Percentiles rank a stretch among this genome's conserved stretches.
Evolutionary conservation across 1,284 basidiomycete species (phyloP).

Genomic region (Sanghuangporus weigelae): DNA sequence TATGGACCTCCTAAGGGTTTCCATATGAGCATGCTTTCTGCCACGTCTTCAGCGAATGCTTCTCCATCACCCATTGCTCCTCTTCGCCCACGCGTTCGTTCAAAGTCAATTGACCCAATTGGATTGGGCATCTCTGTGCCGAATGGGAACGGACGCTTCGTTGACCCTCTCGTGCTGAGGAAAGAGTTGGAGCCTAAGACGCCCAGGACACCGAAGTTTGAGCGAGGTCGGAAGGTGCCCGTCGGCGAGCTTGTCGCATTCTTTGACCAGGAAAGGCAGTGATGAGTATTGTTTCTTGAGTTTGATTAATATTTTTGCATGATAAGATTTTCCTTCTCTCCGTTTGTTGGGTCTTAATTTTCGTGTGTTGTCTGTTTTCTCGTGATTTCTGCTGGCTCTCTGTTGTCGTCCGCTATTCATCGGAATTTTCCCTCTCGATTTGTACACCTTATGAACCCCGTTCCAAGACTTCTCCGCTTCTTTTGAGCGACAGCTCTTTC

Average conservation of each 20-base stretch:
- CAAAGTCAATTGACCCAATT: slow-evolving; percentile 49
- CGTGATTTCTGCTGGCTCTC: background rate
- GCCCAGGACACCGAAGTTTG: slow-evolving; percentile 28
- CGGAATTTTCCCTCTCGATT: background rate
- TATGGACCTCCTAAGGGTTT: slow-evolving; percentile 31
- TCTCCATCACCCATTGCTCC: slow-evolving; percentile 34
- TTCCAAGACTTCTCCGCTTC: background rate
- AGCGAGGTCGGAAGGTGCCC: slow-evolving; percentile 56
- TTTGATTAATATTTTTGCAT: background rate
- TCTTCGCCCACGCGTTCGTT: slow-evolving; percentile 41
- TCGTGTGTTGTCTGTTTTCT: background rate
- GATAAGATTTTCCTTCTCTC: background rate
- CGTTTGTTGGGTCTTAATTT: background rate
- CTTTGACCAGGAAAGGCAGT: slow-evolving; percentile 63
- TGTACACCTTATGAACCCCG: background rate
- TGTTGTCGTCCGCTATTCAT: background rate
- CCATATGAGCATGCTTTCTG: slow-evolving; percentile 19
- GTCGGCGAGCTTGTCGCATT: slow-evolving; percentile 76
- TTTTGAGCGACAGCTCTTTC: background rate
- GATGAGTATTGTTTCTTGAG: slow-evolving; percentile 1
- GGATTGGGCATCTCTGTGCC: slow-evolving; percentile 26
- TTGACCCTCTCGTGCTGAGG: slow-evolving; percentile 65
- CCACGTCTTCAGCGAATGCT: slow-evolving; percentile 25
- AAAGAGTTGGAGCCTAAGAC: slow-evolving; percentile 49
- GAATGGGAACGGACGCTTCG: slow-evolving; percentile 40